Evolutionary conservation across 495 filamentous ascomycete genomes (phyloP).

Genomic region (Pseudomonodictys pantanalensis): DNA sequence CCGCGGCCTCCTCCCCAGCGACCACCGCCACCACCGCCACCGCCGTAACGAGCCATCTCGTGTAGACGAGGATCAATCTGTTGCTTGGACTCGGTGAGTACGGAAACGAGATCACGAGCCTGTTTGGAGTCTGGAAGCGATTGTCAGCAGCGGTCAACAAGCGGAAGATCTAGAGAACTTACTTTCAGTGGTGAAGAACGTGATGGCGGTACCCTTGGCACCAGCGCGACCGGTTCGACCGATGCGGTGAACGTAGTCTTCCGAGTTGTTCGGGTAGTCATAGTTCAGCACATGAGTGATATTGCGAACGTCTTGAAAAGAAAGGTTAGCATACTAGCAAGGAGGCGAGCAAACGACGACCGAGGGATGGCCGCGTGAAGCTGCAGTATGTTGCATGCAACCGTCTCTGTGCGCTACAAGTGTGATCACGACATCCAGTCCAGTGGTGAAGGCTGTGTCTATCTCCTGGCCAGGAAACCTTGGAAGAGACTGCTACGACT

Average conservation of each 20-base stretch:
- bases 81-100: constrained; percentile 96
- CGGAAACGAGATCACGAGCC: constrained; percentile 89
- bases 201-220: constrained; percentile 49
- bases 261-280: constrained; percentile 99
- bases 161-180: constrained; percentile 46
- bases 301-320: constrained; percentile 93
- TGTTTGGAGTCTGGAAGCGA: constrained; percentile 75
- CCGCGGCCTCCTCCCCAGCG: constrained; percentile 56
- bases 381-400: constrained; percentile 50
- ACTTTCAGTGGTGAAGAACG: constrained; percentile 85
- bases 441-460: constrained; percentile 45
- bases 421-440: constrained; percentile 35
- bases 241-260: constrained; percentile 51
- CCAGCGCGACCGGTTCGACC: constrained; percentile 50
- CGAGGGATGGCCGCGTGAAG: constrained; percentile 59
- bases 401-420: constrained; percentile 58
- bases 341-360: constrained; percentile 52
- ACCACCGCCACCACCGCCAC: constrained; percentile 60
- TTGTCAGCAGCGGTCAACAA: constrained; percentile 1
- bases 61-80: constrained; percentile 92
- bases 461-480: constrained; percentile 70
- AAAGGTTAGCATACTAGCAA: constrained; percentile 69
- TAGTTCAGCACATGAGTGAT: constrained; percentile 99
- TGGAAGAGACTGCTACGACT: constrained; percentile 59
- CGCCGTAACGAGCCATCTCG: constrained; percentile 92